A percentile compares a stretch with the other conserved stretches of the same genome.
Conservation (phyloP, 176 grass and related monocot genomes). For the Saccharum spontaneum region DNA sequence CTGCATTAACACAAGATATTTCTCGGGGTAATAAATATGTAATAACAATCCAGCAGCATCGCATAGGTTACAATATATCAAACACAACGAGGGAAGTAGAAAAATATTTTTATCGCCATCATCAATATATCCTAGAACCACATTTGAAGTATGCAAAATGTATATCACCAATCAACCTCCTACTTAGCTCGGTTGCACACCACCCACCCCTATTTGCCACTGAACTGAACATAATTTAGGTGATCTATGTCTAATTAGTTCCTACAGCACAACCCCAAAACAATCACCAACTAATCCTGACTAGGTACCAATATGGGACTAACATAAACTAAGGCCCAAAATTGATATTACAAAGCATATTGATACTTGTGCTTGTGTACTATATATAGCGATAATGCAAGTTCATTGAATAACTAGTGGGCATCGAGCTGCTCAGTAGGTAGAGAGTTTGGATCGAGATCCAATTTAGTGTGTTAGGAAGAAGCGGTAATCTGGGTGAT, state of each 20-base stretch:
- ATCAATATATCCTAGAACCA: slow-evolving; percentile 23
- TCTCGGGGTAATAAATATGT: not conserved
- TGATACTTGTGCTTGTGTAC: not conserved
- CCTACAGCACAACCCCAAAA: slow-evolving; percentile 20
- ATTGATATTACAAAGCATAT: not conserved
- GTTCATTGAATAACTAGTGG: slow-evolving; percentile 18
- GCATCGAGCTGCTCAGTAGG: not conserved
- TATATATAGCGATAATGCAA: not conserved
- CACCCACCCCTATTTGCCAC: slow-evolving; percentile 17
- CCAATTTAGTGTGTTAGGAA: slow-evolving; percentile 53
- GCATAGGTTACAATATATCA: slow-evolving; percentile 23
- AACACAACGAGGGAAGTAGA: not conserved
- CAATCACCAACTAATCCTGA: slow-evolving; percentile 20
- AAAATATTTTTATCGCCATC: slow-evolving; percentile 27
- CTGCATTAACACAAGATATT: not conserved
- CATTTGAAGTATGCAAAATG: slow-evolving; percentile 16
- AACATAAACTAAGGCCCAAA: slow-evolving; percentile 40
- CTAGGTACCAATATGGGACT: slow-evolving; percentile 6
- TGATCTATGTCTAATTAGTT: slow-evolving; percentile 16
- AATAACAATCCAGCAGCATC: not conserved
- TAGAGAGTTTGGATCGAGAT: slow-evolving; percentile 15
- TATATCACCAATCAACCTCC: slow-evolving; percentile 7
- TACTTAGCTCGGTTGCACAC: slow-evolving; percentile 18
- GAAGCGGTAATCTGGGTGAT: slow-evolving; percentile 74
- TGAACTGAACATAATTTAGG: not conserved